Evolutionary conservation across 176 grass and related monocot genomes (phyloP).

Genomic region (Themeda triandra): DNA sequence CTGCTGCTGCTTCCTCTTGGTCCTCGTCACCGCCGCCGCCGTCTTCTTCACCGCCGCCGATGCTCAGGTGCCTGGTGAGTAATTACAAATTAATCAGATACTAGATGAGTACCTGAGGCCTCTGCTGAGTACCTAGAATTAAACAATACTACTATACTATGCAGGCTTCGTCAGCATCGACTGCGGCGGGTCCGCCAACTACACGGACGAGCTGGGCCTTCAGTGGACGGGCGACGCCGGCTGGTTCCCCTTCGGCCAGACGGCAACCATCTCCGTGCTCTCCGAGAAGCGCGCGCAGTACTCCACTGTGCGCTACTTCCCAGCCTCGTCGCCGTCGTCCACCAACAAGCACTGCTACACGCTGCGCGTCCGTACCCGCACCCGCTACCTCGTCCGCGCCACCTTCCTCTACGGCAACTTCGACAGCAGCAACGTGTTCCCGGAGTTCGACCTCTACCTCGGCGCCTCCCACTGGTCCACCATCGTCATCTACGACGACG

Average conservation of each 20-base stretch:
- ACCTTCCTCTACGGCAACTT: constrained; percentile 80
- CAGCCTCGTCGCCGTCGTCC: not conserved
- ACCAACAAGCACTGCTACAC: constrained; percentile 58
- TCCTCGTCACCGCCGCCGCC: not conserved
- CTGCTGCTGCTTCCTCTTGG: not conserved
- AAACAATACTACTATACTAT: no score
- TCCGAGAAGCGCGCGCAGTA: constrained; percentile 49
- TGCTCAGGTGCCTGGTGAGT: constrained; percentile 9
- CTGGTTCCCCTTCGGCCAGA: not conserved
- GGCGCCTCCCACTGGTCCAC: constrained; percentile 64
- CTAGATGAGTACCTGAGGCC: no score
- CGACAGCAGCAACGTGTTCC: constrained; percentile 71
- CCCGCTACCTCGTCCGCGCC: constrained; percentile 58
- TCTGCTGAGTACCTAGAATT: no score
- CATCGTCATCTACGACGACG: constrained; percentile 65
- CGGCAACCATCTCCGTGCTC: constrained; percentile 34
- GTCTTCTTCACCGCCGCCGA: not conserved
- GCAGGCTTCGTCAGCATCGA: constrained; percentile 60
- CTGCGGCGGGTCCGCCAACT: constrained; percentile 47
- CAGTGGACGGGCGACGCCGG: constrained; percentile 51
- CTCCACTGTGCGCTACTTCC: constrained; percentile 57
- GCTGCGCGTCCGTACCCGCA: constrained; percentile 41
- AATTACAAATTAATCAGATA: no score
- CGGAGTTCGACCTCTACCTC: constrained; percentile 75
- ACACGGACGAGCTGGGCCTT: constrained; percentile 65